phyloP scores from a whole-genome alignment of 2,329 filamentous ascomycete genomes.

The Knufia fluminis region DNA sequence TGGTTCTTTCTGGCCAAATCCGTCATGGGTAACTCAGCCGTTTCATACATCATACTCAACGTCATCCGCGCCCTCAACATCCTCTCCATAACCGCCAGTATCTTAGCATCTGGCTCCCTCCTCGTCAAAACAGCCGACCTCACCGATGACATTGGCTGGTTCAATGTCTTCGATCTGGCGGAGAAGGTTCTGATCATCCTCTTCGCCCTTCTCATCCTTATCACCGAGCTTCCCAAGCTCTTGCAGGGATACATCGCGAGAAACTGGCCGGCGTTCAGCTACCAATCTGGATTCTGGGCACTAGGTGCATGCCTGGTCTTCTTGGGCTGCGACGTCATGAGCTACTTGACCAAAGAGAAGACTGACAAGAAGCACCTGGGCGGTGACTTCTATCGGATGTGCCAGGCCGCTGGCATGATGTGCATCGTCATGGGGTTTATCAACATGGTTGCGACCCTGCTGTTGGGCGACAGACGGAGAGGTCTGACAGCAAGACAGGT shows the following conservation, averaged over 20 bases:
- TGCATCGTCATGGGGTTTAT: background rate
- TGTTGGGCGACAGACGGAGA: background rate
- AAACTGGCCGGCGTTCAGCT: conserved; percentile 4
- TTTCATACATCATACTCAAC: conserved; percentile 5
- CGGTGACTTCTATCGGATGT: conserved; percentile 5
- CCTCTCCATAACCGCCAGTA: conserved; percentile 1
- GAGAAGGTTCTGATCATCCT: conserved; percentile 8
- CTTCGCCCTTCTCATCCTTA: background rate
- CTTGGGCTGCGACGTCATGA: conserved; percentile 4
- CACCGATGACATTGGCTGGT: background rate
- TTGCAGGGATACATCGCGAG: background rate
- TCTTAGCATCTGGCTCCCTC: background rate
- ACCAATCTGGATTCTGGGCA: background rate
- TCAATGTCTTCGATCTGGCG: conserved; percentile 5
- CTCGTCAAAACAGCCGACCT: conserved; percentile 8
- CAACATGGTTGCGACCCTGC: background rate
- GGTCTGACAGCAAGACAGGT: conserved; percentile 5
- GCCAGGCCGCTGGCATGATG: conserved; percentile 7
- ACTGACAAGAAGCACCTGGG: conserved; percentile 5
- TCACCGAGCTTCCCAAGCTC: conserved; percentile 2
- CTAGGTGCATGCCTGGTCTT: background rate
- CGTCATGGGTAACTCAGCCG: conserved; percentile 5
- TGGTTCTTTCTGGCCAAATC: background rate
- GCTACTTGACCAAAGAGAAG: conserved; percentile 5
- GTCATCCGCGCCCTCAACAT: conserved; percentile 9